phyloP scores from a whole-genome alignment of 345 rosid species.

The Gossypioides kirkii region DNA sequence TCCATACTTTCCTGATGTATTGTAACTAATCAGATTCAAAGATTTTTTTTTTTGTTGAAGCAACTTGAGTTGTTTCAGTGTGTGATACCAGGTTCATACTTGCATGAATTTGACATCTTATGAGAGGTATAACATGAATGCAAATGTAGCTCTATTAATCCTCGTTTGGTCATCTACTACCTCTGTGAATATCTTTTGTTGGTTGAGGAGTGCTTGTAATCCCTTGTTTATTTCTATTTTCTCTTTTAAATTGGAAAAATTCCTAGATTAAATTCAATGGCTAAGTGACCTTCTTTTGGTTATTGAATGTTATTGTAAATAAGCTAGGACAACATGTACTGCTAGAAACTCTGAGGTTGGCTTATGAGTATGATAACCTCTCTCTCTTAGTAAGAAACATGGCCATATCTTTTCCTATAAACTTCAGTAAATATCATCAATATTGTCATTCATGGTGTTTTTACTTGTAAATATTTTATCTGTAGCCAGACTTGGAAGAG shows the following conservation, averaged over 20 bases:
- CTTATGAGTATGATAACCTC: not conserved
- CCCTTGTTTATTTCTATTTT: not conserved
- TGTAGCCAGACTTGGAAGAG: not conserved
- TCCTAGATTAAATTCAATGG: not conserved
- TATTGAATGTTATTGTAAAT: not conserved
- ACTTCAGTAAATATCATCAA: not conserved
- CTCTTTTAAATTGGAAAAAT: not conserved
- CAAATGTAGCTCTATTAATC: not conserved
- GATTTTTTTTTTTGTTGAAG: not conserved
- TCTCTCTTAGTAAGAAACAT: not conserved
- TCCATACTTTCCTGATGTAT: not conserved
- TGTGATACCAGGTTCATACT: not conserved
- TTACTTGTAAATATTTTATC: not conserved
- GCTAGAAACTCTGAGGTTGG: not conserved
- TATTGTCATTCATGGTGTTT: not conserved
- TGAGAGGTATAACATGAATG: not conserved
- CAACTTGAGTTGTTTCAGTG: not conserved
- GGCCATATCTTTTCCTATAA: not conserved
- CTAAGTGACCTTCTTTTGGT: not conserved
- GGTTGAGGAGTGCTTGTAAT: not conserved
- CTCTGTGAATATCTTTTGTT: not conserved
- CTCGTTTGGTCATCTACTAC: not conserved
- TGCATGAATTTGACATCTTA: not conserved
- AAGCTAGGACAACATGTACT: not conserved
- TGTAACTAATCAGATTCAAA: not conserved